Percentiles rank a stretch among this genome's conserved stretches.
Evolutionary conservation across 169 alveolate genomes (phyloP).

Genomic region (Plasmodium inui): DNA sequence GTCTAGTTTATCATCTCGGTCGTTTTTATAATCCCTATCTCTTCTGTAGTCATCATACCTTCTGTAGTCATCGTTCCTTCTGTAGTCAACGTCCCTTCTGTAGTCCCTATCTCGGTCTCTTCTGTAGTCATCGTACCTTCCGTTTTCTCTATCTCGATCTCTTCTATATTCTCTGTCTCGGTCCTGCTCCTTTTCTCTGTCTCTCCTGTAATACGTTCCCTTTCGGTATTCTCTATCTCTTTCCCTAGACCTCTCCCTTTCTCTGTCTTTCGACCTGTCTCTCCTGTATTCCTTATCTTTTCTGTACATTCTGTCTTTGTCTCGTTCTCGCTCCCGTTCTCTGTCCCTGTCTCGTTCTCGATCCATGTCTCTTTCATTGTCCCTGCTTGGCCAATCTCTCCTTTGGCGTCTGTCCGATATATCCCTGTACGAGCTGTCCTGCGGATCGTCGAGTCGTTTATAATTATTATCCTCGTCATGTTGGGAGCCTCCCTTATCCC

Average conservation of each 20-base stretch:
- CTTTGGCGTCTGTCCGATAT: slow-evolving; percentile 17
- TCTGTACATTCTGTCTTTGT: slow-evolving; percentile 1
- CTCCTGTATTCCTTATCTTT: slow-evolving; percentile 6
- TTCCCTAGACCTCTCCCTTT: slow-evolving; percentile 34
- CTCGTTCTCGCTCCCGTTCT: slow-evolving; percentile 5
- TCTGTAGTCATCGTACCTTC: too few species aligned
- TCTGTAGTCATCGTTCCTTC: slow-evolving; percentile 32
- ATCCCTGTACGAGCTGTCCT: slow-evolving; percentile 31
- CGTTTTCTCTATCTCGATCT: slow-evolving; percentile 51
- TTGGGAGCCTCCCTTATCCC: slow-evolving; percentile 39
- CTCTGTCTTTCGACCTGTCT: slow-evolving; percentile 29
- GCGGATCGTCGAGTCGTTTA: slow-evolving; percentile 28
- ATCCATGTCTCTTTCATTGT: neutral
- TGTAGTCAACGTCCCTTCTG: slow-evolving; percentile 54
- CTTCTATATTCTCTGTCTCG: slow-evolving; percentile 21
- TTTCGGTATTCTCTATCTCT: slow-evolving; percentile 59
- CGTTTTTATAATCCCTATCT: slow-evolving; percentile 11
- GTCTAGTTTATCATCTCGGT: slow-evolving; percentile 26
- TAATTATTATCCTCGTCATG: slow-evolving; percentile 26
- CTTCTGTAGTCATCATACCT: slow-evolving; percentile 1
- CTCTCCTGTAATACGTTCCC: slow-evolving; percentile 12
- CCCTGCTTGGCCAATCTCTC: neutral
- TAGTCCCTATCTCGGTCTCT: slow-evolving; percentile 17
- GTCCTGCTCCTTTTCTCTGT: neutral
- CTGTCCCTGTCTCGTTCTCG: neutral